Base-by-base conservation (phyloP, 2,329 filamentous ascomycete species). In the Fusarium verrucosum region DNA sequence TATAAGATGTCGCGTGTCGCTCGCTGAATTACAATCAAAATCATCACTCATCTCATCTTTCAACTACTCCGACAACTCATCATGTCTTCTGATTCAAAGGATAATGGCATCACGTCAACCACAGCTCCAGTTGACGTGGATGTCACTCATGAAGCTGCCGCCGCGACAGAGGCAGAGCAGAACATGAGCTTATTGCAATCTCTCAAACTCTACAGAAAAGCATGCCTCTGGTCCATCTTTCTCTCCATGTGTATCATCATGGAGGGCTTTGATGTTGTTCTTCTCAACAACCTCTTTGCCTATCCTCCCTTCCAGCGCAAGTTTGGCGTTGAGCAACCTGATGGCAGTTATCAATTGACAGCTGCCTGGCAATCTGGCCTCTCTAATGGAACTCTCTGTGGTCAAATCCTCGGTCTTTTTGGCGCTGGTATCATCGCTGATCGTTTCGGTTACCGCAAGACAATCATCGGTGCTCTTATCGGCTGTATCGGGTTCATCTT, bases 301-400 rank as follows among this genome's bases (percentile, higher is more conserved):
- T 80, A 78, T 63, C 77, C 67, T 1, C 76, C 68, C 17, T 82
- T 77, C 58, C 73, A 74, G 37, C 72, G 63, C 56, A 77, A 73
- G 49, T 84, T 80, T 52, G 81, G 81, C 10, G 59, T 68, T 0
- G 49, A 66, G 8, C 68, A 73, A 13, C 59, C 72, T 1, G 68
- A 81, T 25, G 80, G 77, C 1, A 72, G 64, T 1, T 83, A 83
- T 57, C 73, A 83, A 56, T 71, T 86, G 43, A 78, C 80, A 1
- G 80, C 81, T 3, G 73, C 78, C 1, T 86, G 84, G 84, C 83
- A 85, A 68, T 78, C 82, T 4, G 82, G 79, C 8, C 73, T 86
- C 5, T 78, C 76, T 37, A 84, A 83, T 40, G 83, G 79, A 10
- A 77, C 79, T 0, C 75, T 79, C 7, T 77, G 78, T 4, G 84